Evolutionary conservation across 1,284 basidiomycete species (phyloP).

Genomic region (Sutorius eximius): DNA sequence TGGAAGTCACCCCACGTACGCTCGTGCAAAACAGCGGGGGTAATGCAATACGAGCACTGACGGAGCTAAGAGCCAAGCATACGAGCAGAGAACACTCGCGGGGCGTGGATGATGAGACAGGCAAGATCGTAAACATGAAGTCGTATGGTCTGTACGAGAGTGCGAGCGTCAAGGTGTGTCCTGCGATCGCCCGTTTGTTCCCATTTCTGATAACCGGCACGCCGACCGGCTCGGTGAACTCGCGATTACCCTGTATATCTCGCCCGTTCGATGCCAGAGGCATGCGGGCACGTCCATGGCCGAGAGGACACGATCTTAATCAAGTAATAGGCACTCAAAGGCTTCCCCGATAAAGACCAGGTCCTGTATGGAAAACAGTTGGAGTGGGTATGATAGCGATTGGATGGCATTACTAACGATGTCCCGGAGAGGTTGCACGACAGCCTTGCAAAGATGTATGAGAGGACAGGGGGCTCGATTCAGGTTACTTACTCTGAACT

Average conservation of each 20-base stretch:
- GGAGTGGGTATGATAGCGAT: background rate
- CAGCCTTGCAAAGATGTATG: slow-evolving; percentile 51
- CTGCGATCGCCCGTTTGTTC: too few species aligned
- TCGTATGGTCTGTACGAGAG: too few species aligned
- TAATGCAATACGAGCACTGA: too few species aligned
- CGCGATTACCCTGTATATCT: slow-evolving; percentile 97
- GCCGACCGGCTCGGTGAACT: slow-evolving; percentile 90
- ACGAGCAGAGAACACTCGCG: too few species aligned
- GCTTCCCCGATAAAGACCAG: slow-evolving; percentile 97
- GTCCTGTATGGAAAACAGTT: slow-evolving; percentile 50
- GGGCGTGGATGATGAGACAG: too few species aligned
- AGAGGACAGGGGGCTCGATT: background rate
- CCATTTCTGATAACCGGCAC: too few species aligned
- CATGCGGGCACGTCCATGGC: slow-evolving; percentile 97
- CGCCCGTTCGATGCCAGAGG: slow-evolving; percentile 94
- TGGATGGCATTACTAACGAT: slow-evolving; percentile 50
- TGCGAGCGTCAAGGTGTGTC: too few species aligned
- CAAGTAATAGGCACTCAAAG: slow-evolving; percentile 91
- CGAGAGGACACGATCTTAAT: slow-evolving; percentile 95
- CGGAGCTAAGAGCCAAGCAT: too few species aligned
- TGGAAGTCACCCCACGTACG: too few species aligned
- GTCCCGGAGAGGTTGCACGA: slow-evolving; percentile 87
- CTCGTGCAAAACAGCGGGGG: too few species aligned
- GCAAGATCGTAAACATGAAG: too few species aligned
- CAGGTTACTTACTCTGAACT: slow-evolving; percentile 70